Base-by-base conservation (phyloP, 192 early-diverging fungal genomes). In the Gryganskiella cystojenkinii region DNA sequence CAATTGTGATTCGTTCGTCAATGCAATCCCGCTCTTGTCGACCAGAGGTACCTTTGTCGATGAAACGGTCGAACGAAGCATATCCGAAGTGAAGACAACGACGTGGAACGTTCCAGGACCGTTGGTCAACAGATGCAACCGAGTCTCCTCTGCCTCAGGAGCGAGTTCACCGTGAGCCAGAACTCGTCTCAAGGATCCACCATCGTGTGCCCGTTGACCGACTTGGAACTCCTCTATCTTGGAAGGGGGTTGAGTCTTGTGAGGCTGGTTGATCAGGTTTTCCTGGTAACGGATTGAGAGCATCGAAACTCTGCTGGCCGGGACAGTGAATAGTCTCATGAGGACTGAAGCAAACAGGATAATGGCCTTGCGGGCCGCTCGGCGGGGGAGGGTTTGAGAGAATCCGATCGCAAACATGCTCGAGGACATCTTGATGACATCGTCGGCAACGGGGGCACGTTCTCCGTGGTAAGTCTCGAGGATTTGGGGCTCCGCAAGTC, bases 71-170 rank as follows among this genome's bases (percentile, higher is more conserved):
- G 30, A 27, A 17, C 59, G 61, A 19, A 78, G 74, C 49, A 78
- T 68, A 43, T 78, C 67, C 3, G 74, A 63, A 0, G 67, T 69
- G 34, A 78, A 78, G 30, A 78, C 74, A n/a, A 78, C 40, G 20
- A 78, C 52, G 27, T 78, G 74, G 33, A 78, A 78, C n/a, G 49
- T 64, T 5, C 74, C 74, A 6, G 74, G 74, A 1, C 74, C 74
- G 34, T 43, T 19, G 19, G 69, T 53, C 37, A 78, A 47, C 43
- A 69, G 74, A n/a, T 64, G 60, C 4, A 78, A 47, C 6, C 74
- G 74, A 0, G 62, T 31, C 10, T 34, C 27, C 1, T 47, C 56
- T 2, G 54, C 58, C 4, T 53, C 34, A 7, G 22, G 25, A 22
- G 57, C 33, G 14, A n/a, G n/a, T n/a, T n/a, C n/a, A n/a, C 67